Evolutionary conservation across 2,329 filamentous ascomycete species (phyloP).

Genomic region (Lachnellula occidentalis): DNA sequence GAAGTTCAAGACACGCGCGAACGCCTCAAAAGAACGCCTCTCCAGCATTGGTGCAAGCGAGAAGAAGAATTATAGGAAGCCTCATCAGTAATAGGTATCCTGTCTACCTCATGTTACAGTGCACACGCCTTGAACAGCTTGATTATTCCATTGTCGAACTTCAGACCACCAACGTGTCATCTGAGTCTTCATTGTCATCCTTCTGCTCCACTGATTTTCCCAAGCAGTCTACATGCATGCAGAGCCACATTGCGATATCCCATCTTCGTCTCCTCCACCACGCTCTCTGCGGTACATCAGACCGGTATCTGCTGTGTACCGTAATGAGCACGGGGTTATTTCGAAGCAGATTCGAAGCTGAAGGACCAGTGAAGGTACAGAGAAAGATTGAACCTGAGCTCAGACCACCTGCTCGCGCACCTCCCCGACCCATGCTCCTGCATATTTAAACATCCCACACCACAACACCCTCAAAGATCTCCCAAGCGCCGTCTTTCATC

Average conservation of each 20-base stretch:
- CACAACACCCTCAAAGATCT: constrained; percentile 3
- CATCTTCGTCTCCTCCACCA: neutral
- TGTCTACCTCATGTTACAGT: neutral
- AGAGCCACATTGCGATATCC: too few relatives aligned
- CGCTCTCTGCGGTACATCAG: neutral
- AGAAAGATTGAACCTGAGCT: constrained; percentile 2
- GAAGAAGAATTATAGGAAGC: neutral
- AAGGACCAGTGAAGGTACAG: too few relatives aligned
- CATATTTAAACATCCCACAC: too few relatives aligned
- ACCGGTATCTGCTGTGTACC: neutral
- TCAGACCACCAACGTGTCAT: constrained; percentile 1
- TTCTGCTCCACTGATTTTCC: neutral
- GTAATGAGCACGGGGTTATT: constrained; percentile 2
- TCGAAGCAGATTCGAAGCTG: constrained; percentile 9
- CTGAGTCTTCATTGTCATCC: neutral
- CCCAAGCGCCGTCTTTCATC: constrained; percentile 6
- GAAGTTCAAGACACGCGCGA: neutral
- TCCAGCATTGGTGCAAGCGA: neutral
- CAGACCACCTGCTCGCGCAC: constrained; percentile 12
- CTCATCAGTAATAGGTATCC: neutral
- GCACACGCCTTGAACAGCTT: neutral
- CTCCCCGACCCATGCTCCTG: neutral
- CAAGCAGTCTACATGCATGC: neutral
- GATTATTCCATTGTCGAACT: neutral
- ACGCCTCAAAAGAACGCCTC: neutral